Conservation (phyloP, 2,329 filamentous ascomycete species). For the Microcyclosporella mali region DNA sequence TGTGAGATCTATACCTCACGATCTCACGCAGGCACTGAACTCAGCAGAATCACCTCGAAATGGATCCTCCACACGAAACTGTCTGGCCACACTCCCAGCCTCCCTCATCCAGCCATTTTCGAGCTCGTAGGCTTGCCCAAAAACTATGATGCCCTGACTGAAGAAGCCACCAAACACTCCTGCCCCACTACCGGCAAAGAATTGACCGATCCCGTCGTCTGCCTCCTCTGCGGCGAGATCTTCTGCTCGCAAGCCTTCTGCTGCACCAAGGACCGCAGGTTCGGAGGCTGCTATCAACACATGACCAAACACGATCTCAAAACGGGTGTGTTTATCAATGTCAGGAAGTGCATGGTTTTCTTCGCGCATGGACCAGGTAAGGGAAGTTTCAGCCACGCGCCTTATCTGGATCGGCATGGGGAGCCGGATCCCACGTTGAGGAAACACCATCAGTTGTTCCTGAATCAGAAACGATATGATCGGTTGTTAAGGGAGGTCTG, state of each 20-base stretch:
- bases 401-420: slow-evolving; percentile 92
- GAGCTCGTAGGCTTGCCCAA: slow-evolving; percentile 88
- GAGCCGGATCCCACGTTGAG: slow-evolving; percentile 86
- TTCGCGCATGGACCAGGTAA: slow-evolving; percentile 71
- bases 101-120: slow-evolving; percentile 84
- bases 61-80: slow-evolving; percentile 84
- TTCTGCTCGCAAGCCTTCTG: slow-evolving; percentile 93
- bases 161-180: slow-evolving; percentile 74
- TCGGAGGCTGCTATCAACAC: slow-evolving; percentile 85
- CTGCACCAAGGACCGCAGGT: slow-evolving; percentile 62
- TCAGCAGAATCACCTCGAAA: slow-evolving; percentile 51
- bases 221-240: slow-evolving; percentile 92
- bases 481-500: slow-evolving; percentile 78
- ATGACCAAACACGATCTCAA: slow-evolving; percentile 82
- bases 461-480: slow-evolving; percentile 93
- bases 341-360: slow-evolving; percentile 88
- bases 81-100: no score
- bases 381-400: slow-evolving; percentile 79
- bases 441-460: slow-evolving; percentile 78
- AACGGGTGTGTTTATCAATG: slow-evolving; percentile 91
- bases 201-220: slow-evolving; percentile 82
- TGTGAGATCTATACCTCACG: slow-evolving; percentile 52
- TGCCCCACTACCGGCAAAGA: slow-evolving; percentile 91
- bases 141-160: slow-evolving; percentile 86
- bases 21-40: slow-evolving; percentile 33